Evolutionary conservation across 495 filamentous ascomycete species (phyloP).

Genomic region (Trichoderma asperelloides): DNA sequence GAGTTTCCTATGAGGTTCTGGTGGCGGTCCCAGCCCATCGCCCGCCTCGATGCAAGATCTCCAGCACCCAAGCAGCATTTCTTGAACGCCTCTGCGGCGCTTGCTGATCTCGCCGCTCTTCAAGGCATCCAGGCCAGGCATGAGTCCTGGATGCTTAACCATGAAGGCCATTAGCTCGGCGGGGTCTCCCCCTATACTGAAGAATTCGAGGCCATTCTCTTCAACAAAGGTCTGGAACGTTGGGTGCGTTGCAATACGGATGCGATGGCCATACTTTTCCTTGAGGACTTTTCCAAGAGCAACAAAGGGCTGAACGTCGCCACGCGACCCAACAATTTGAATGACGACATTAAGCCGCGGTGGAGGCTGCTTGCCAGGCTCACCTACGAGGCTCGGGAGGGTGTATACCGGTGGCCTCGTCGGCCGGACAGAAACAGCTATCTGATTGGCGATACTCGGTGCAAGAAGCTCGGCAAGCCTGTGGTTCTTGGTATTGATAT

Average conservation of each 20-base stretch:
- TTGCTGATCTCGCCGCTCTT: conserved; percentile 56
- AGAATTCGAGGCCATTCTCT: conserved; percentile 60
- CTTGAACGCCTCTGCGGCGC: conserved; percentile 50
- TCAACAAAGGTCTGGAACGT: conserved; percentile 61
- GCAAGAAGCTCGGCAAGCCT: conserved; percentile 56
- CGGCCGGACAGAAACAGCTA: conserved; percentile 34
- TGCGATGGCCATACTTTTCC: conserved; percentile 58
- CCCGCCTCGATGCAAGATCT: conserved; percentile 49
- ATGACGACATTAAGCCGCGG: conserved; percentile 61
- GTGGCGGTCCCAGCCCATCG: conserved; percentile 21
- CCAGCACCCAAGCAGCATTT: conserved; percentile 57
- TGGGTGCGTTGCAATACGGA: conserved; percentile 60
- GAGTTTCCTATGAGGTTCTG: conserved; percentile 11
- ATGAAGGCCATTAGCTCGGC: conserved; percentile 72
- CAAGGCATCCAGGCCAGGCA: conserved; percentile 55
- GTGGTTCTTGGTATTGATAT: conserved; percentile 57
- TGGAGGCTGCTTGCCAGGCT: conserved; percentile 48
- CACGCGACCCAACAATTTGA: conserved; percentile 69
- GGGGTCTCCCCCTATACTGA: conserved; percentile 62
- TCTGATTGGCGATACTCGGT: conserved; percentile 53
- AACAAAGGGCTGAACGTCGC: conserved; percentile 72
- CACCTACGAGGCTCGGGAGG: conserved; percentile 50
- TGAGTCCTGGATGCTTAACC: conserved; percentile 70
- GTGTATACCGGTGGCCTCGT: conserved; percentile 50
- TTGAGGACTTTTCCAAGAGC: conserved; percentile 61